phyloP scores from a whole-genome alignment of 2,329 filamentous ascomycete genomes.

The Colletotrichum agaves region DNA sequence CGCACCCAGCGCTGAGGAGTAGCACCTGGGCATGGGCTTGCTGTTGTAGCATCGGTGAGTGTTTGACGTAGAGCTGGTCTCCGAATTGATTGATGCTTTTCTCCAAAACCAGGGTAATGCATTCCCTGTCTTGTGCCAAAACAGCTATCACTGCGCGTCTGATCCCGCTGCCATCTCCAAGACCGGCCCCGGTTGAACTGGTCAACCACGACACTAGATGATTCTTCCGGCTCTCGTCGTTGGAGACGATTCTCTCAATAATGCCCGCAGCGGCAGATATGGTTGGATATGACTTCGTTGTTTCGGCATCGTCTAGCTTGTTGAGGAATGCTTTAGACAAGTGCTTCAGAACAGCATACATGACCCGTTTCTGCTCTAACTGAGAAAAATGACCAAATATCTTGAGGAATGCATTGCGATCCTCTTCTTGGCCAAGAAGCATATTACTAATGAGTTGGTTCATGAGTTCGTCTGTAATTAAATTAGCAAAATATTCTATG shows the following conservation, averaged over 20 bases:
- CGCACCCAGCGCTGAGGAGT: slow-evolving; percentile 80
- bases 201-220: slow-evolving; percentile 74
- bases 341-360: slow-evolving; percentile 53
- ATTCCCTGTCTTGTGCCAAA: slow-evolving; percentile 62
- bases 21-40: slow-evolving; percentile 89
- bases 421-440: slow-evolving; percentile 46
- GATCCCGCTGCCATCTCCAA: slow-evolving; percentile 72
- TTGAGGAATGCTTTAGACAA: slow-evolving; percentile 59
- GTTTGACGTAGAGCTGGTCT: slow-evolving; percentile 86
- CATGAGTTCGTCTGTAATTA: slow-evolving; percentile 55
- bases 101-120: slow-evolving; percentile 69
- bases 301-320: slow-evolving; percentile 45
- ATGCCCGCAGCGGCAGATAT: slow-evolving; percentile 70
- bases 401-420: slow-evolving; percentile 43
- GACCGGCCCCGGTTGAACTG: slow-evolving; percentile 70
- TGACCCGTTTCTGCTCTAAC: slow-evolving; percentile 56
- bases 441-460: slow-evolving; percentile 50
- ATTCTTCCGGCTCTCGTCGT: slow-evolving; percentile 59
- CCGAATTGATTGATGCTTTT: slow-evolving; percentile 80
- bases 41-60: slow-evolving; percentile 86
- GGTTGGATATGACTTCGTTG: slow-evolving; percentile 39
- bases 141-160: slow-evolving; percentile 73
- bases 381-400: slow-evolving; percentile 51
- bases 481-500: not conserved
- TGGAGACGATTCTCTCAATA: slow-evolving; percentile 60